A percentile compares a stretch with the other conserved stretches of the same genome.
Evolutionary conservation across 2,329 filamentous ascomycete species (phyloP).

Genomic region (Ceratocystis colombiana): DNA sequence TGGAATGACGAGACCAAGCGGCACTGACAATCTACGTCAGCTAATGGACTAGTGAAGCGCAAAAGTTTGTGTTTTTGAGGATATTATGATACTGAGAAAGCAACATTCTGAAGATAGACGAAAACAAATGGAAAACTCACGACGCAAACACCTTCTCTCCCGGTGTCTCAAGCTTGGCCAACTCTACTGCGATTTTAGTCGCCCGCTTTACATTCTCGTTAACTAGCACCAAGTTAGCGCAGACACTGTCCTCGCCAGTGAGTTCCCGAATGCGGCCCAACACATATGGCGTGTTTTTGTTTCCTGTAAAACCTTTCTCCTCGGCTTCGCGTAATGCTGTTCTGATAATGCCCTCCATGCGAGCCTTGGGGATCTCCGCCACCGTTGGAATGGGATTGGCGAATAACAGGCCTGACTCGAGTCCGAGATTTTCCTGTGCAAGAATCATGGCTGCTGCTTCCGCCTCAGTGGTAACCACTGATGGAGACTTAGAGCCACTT

Average conservation of each 20-base stretch:
- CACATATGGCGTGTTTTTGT: constrained; percentile 75
- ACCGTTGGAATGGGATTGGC: constrained; percentile 76
- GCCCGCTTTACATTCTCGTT: constrained; percentile 45
- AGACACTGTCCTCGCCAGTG: constrained; percentile 59
- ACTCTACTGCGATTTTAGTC: constrained; percentile 44
- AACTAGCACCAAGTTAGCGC: constrained; percentile 59
- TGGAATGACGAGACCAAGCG: constrained; percentile 1
- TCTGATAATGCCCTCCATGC: constrained; percentile 61
- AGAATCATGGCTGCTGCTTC: constrained; percentile 85
- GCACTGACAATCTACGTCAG: constrained; percentile 12
- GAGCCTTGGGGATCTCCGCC: constrained; percentile 55
- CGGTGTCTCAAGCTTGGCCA: constrained; percentile 33
- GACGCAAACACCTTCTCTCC: constrained; percentile 20
- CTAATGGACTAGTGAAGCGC: background rate
- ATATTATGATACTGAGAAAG: background rate
- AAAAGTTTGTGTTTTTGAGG: background rate
- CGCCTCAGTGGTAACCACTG: constrained; percentile 59
- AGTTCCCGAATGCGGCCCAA: constrained; percentile 69
- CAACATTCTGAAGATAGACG: background rate
- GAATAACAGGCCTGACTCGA: constrained; percentile 73
- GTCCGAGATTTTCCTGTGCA: constrained; percentile 60
- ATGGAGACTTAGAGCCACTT: constrained; percentile 70
- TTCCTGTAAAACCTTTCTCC: constrained; percentile 58
- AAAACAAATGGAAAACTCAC: constrained; percentile 13
- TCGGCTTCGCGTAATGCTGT: constrained; percentile 56